Evolutionary conservation across 2,329 filamentous ascomycete species (phyloP).

Genomic region (Alternaria alternata): DNA sequence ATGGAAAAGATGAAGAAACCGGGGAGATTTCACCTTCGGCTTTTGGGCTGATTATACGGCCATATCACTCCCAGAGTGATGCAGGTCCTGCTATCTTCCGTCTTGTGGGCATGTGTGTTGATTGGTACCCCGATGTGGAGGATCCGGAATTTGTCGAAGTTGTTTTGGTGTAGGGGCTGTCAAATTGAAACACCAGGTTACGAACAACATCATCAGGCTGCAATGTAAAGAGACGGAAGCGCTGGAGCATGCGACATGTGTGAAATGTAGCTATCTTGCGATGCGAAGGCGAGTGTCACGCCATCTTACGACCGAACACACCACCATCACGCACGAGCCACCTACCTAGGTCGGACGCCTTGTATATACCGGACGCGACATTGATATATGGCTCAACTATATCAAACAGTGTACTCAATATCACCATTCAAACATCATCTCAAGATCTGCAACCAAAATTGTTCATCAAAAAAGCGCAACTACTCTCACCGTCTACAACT

Average conservation of each 20-base stretch:
- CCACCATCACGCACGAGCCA: conserved; percentile 6
- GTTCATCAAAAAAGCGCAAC: neutral
- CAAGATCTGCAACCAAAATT: neutral
- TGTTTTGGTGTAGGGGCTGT: neutral
- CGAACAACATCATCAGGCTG: too few relatives aligned
- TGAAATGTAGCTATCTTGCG: neutral
- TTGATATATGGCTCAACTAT: too few relatives aligned
- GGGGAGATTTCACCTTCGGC: neutral
- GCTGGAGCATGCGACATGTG: too few relatives aligned
- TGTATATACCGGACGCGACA: neutral
- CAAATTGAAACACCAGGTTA: too few relatives aligned
- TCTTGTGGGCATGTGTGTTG: neutral
- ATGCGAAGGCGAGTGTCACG: conserved; percentile 23
- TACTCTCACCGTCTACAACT: too few relatives aligned
- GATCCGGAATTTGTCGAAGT: neutral
- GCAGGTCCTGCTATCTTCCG: neutral
- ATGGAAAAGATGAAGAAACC: too few relatives aligned
- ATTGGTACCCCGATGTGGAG: neutral
- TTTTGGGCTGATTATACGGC: neutral
- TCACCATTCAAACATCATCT: neutral
- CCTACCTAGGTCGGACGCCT: neutral
- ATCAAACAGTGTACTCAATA: neutral
- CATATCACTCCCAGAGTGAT: neutral
- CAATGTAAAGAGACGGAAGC: too few relatives aligned
- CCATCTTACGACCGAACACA: conserved; percentile 33